A percentile compares a stretch with the other conserved stretches of the same genome.
Conservation (phyloP, 2,329 filamentous ascomycete species). For the Venturia asperata region DNA sequence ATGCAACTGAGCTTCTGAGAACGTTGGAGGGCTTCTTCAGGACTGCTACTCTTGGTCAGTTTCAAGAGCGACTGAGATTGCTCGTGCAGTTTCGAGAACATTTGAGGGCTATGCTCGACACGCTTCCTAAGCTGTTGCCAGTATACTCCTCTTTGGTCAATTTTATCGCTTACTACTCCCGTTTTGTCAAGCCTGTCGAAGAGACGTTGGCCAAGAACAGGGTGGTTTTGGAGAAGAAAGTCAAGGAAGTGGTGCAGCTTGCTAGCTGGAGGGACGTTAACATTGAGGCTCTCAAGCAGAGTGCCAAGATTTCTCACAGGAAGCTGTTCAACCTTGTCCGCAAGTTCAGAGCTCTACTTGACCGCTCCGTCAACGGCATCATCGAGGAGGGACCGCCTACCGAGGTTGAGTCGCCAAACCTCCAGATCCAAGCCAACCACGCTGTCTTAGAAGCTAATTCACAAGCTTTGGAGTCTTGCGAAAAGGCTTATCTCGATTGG, state of each 20-base stretch:
- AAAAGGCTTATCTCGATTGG: conserved; percentile 29
- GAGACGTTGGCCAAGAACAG: conserved; percentile 63
- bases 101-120: conserved; percentile 52
- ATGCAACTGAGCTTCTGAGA: conserved; percentile 63
- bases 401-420: conserved; percentile 12
- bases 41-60: conserved; percentile 75
- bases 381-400: conserved; percentile 24
- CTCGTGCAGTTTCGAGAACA: conserved; percentile 58
- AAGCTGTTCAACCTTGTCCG: conserved; percentile 87
- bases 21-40: conserved; percentile 74
- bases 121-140: conserved; percentile 43
- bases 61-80: conserved; percentile 62
- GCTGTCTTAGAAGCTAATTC: neutral
- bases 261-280: conserved; percentile 99
- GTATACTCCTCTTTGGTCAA: conserved; percentile 64
- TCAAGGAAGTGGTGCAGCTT: conserved; percentile 86
- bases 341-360: conserved; percentile 77
- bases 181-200: conserved; percentile 60
- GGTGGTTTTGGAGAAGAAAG: conserved; percentile 72
- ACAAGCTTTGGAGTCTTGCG: conserved; percentile 22
- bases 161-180: conserved; percentile 66
- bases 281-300: conserved; percentile 80
- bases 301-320: conserved; percentile 79
- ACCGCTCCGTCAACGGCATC: conserved; percentile 64
- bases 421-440: neutral